Evolutionary conservation across 805 yeast species (phyloP), one percentile per base, ranked within the genome.

Genomic region (Myxozyma neglecta): DNA sequence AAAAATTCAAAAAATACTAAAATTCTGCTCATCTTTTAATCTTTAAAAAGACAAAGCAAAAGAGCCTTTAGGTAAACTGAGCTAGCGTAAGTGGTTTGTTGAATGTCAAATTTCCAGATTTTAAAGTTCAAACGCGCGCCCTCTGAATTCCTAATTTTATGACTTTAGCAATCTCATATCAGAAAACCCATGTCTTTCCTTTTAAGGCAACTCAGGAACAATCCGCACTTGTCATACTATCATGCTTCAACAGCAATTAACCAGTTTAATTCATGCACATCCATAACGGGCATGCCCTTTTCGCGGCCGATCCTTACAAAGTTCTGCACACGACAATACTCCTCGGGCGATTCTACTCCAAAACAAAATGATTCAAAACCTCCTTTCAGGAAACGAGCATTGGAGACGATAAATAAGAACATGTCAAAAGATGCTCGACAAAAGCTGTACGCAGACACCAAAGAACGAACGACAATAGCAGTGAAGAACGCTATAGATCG

Each of bases 401-500:
- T 51, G 10, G 39, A 51, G 46, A 11, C 46, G 20, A 9, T 51
- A 13, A 43, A 43, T 34, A 32, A 29, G 39, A 29, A 39, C 6
- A 36, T 34, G 13, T 53, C 58, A 6, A 53, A 53, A 44, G 59
- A 59, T 14, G 20, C 10, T 18, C 35, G 59, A 36, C 56, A 57
- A 48, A 56, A 57, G 51, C 3, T 60, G 16, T 50, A 35, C 24
- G 44, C 40, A 24, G 44, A 57, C 18, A 60, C 64, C 10, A 60
- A 53, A 48, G 52, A 16, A 14, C 46, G 51, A 9, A 57, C 64
- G 13, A 44, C 53, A 18, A 32, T 14, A 13, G 57, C 58, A 16
- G 32, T 60, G 43, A 60, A 60, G 52, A 52, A 47, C n/a, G 64
- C 58, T 10, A 7, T 56, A 20, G 54, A 60, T 13, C 47, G 39